Conservation (phyloP, 2,329 filamentous ascomycete species). For the Scedosporium apiospermum region DNA sequence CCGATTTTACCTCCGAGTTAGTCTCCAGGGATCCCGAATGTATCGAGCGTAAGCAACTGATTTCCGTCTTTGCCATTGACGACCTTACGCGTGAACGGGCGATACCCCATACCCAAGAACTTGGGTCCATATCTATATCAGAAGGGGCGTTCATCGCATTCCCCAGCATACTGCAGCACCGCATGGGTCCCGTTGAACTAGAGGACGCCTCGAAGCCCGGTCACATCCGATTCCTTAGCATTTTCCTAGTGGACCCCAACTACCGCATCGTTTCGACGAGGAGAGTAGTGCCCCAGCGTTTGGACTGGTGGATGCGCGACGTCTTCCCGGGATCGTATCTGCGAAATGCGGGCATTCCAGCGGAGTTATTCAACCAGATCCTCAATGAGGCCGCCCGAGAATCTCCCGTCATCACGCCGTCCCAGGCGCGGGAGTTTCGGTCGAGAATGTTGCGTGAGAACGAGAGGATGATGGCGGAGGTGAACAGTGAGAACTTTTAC, state of each 20-base stretch:
- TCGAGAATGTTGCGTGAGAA: neutral
- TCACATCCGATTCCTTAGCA: slow-evolving; percentile 2
- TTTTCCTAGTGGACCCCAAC: slow-evolving; percentile 3
- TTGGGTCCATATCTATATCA: neutral
- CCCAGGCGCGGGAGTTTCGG: slow-evolving; percentile 3
- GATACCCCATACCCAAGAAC: neutral
- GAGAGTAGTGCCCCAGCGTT: slow-evolving; percentile 1
- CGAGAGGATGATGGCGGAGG: slow-evolving; percentile 4
- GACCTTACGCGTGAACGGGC: neutral
- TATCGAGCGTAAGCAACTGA: neutral
- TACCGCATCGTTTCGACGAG: slow-evolving; percentile 3
- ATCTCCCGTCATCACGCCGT: neutral
- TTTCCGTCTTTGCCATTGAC: neutral
- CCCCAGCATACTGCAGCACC: neutral
- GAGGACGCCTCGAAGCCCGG: neutral
- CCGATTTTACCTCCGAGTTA: neutral
- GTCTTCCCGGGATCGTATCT: neutral
- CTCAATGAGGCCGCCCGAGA: neutral
- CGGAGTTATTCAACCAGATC: neutral
- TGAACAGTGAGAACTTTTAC: neutral
- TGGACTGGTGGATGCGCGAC: slow-evolving; percentile 5
- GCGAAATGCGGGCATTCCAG: neutral
- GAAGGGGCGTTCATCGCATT: slow-evolving; percentile 3
- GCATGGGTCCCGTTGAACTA: slow-evolving; percentile 1
- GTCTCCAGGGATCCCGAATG: too few species aligned